phyloP scores from a whole-genome alignment of 1,139 yeast genomes.

The Suhomyces maxii region DNA sequence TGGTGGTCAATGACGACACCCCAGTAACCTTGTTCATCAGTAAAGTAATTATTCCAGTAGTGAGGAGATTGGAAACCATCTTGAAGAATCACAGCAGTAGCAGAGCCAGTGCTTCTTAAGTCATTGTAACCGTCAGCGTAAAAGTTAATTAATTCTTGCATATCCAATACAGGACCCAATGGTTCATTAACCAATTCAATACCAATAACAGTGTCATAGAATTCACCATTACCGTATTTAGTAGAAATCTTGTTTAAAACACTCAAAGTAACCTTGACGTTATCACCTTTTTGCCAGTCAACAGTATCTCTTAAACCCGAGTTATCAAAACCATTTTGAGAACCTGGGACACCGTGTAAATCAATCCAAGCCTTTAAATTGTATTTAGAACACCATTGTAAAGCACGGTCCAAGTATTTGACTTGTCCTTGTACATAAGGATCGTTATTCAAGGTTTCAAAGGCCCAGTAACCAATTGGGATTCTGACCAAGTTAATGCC shows the following conservation, averaged over 20 bases:
- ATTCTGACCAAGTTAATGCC: slow-evolving; percentile 88
- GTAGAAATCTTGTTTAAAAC: slow-evolving; percentile 47
- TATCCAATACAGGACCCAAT: slow-evolving; percentile 64
- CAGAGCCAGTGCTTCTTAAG: slow-evolving; percentile 49
- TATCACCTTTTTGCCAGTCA: slow-evolving; percentile 56
- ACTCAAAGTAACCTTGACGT: slow-evolving; percentile 52
- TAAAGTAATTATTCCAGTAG: slow-evolving; percentile 61
- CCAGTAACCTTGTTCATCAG: slow-evolving; percentile 45
- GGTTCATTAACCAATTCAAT: slow-evolving; percentile 91
- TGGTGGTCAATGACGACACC: slow-evolving; percentile 86
- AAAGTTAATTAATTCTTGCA: slow-evolving; percentile 58
- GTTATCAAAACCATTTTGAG: slow-evolving; percentile 95
- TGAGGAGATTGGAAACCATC: slow-evolving; percentile 69
- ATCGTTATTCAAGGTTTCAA: slow-evolving; percentile 58
- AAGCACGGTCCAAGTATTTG: slow-evolving; percentile 68
- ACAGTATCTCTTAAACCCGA: slow-evolving; percentile 77
- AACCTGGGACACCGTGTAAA: slow-evolving; percentile 95
- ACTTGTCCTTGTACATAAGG: slow-evolving; percentile 91
- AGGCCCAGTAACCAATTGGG: slow-evolving; percentile 98
- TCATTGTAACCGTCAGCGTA: slow-evolving; percentile 55
- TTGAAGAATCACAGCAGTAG: slow-evolving; percentile 59
- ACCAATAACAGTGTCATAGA: slow-evolving; percentile 74
- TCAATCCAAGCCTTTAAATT: slow-evolving; percentile 85
- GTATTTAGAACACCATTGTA: slow-evolving; percentile 68
- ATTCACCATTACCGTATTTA: slow-evolving; percentile 67